Base-by-base conservation (phyloP, 176 grass and related monocot genomes). In the Typha latifolia region DNA sequence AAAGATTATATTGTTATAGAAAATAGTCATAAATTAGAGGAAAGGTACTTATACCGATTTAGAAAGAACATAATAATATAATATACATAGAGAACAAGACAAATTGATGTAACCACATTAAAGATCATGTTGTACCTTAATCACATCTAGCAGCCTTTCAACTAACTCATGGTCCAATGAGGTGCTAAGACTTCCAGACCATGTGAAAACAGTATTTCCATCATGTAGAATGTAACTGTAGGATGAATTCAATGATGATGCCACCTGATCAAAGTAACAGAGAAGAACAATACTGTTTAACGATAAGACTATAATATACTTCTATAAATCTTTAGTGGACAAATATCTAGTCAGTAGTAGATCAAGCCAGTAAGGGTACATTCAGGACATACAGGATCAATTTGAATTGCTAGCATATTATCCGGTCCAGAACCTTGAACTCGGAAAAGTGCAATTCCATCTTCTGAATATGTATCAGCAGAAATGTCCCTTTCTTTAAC, bases 401-500 rank as follows among this genome's bases (percentile, higher is more conserved):
- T 84, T 99, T 99, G 89, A 70, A 99, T 73, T 71, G 85, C 88
- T 90, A 93, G 94, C 94, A 99, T 93, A 69, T 99, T 99, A 34
- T 99, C 89, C 57, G 89, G 55, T 83, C 94, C 89, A 7, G 76
- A 90, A 63, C 89, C 94, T 79, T 99, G 86, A 84, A 99, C 67
- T 67, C 86, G 75, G 57, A 99, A 93, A 48, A 99, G 55, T 31
- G 94, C 94, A 64, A 93, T 24, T 22, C 94, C 86, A 79, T 52
- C 81, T 79, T 90, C 83, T 49, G 81, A 83, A 63, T 99, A 99
- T 65, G 89, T 93, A 31, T 93, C 86, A 81, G 87, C 89, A 4
- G 63, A 52, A 64, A 85, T 67, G 68, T 48, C 71, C 72, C 62
- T 99, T 80, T 87, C 76, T 71, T 61, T 32, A 66, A 99, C 71